Evolutionary conservation across 192 early-diverging fungal species (phyloP).

Genomic region (Geranomyces variabilis): DNA sequence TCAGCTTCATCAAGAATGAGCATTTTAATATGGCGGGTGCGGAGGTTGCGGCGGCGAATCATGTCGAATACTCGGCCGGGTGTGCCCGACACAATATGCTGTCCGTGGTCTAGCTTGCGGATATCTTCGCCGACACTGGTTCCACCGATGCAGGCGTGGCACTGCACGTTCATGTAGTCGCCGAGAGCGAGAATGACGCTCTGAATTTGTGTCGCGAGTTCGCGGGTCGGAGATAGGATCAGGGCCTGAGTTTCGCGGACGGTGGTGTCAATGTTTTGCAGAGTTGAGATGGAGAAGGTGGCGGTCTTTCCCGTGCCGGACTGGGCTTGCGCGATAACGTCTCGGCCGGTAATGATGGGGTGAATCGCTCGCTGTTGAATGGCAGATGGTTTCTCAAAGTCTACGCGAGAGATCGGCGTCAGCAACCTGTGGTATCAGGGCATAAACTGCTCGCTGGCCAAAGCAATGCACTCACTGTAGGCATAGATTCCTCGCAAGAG

Average conservation of each 20-base stretch:
- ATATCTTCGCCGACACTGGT: slow-evolving; percentile 92
- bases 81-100: slow-evolving; percentile 93
- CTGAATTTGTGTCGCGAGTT: slow-evolving; percentile 96
- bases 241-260: slow-evolving; percentile 90
- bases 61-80: slow-evolving; percentile 97
- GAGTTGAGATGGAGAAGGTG: slow-evolving; percentile 91
- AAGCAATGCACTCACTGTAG: slow-evolving; percentile 66
- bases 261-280: slow-evolving; percentile 88
- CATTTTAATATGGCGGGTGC: slow-evolving; percentile 88
- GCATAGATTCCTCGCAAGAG: slow-evolving; percentile 96
- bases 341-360: slow-evolving; percentile 84
- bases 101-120: slow-evolving; percentile 85
- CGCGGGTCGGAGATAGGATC: slow-evolving; percentile 92
- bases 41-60: slow-evolving; percentile 84
- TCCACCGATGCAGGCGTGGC: slow-evolving; percentile 94
- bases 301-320: slow-evolving; percentile 99
- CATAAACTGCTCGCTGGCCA: background rate
- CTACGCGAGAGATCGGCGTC: too few relatives aligned
- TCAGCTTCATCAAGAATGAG: slow-evolving; percentile 97
- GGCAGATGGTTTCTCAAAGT: slow-evolving; percentile 96
- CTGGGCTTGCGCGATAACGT: slow-evolving; percentile 97
- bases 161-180: slow-evolving; percentile 97
- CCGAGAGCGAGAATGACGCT: slow-evolving; percentile 89
- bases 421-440: too few relatives aligned
- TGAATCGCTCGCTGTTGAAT: slow-evolving; percentile 98